Conservation (phyloP, 2,329 filamentous ascomycete species). For the Neofusicoccum kwambonambiense region DNA sequence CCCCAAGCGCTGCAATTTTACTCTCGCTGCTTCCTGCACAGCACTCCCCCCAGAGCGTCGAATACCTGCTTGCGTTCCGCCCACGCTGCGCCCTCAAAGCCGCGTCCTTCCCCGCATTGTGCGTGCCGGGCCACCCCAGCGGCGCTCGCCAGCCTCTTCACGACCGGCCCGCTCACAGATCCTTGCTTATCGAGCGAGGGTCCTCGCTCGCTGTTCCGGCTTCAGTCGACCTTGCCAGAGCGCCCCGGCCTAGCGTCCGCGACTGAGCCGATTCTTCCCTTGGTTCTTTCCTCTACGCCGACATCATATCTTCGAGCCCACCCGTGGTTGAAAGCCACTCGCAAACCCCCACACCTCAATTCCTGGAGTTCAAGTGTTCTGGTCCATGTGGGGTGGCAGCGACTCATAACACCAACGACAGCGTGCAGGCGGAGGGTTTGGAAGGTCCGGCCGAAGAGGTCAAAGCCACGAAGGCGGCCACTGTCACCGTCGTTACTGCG, state of each 20-base stretch:
- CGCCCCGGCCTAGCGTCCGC: conserved; percentile 7
- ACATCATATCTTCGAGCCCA: conserved; percentile 1
- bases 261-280: conserved; percentile 11
- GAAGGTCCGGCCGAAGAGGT: neutral
- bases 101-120: conserved; percentile 17
- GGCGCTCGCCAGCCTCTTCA: conserved; percentile 7
- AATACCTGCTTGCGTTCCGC: neutral
- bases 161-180: neutral
- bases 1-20: conserved; percentile 13
- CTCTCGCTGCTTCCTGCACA: conserved; percentile 1
- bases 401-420: conserved; percentile 14
- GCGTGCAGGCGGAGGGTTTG: conserved; percentile 9
- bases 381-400: conserved; percentile 13
- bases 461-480: conserved; percentile 1
- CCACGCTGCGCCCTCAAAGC: neutral
- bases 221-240: conserved; percentile 7
- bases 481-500: conserved; percentile 2
- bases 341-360: neutral
- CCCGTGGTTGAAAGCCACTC: neutral
- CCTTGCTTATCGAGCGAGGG: conserved; percentile 15
- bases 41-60: neutral
- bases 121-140: conserved; percentile 11
- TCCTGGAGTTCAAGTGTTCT: neutral
- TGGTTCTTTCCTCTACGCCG: conserved; percentile 7
- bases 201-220: conserved; percentile 7